Evolutionary conservation across 1,284 basidiomycete genomes (phyloP).

Genomic region (Rhizoctonia solani): DNA sequence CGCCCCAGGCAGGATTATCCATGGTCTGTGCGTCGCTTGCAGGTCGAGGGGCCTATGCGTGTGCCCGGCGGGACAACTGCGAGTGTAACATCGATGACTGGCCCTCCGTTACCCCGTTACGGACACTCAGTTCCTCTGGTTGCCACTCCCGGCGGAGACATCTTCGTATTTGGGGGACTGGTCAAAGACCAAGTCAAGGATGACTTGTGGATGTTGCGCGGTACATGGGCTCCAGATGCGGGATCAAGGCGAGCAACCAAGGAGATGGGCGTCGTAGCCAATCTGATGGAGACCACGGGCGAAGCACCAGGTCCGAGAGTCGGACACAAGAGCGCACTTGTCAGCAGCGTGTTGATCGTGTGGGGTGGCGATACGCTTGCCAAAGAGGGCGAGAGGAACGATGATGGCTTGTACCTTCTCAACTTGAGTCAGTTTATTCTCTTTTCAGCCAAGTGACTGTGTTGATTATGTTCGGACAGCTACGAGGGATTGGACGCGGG

Average conservation of each 20-base stretch:
- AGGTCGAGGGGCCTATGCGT: constrained; percentile 60
- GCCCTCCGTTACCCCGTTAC: constrained; percentile 92
- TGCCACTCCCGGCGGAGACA: constrained; percentile 80
- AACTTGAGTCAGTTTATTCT: constrained; percentile 74
- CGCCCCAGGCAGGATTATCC: constrained; percentile 64
- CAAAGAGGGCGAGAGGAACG: constrained; percentile 78
- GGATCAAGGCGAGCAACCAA: constrained; percentile 57
- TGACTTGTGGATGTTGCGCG: constrained; percentile 85
- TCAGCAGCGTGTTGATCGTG: constrained; percentile 93
- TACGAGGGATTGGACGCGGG: constrained; percentile 92
- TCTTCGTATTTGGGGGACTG: constrained; percentile 96
- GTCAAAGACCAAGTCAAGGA: constrained; percentile 91
- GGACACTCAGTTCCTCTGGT: constrained; percentile 93
- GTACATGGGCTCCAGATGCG: constrained; percentile 11
- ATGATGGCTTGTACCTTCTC: constrained; percentile 93
- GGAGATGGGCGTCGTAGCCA: constrained; percentile 57
- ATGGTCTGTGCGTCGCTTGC: constrained; percentile 59
- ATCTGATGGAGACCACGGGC: constrained; percentile 83
- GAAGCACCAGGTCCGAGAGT: constrained; percentile 90
- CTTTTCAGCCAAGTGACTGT: neutral
- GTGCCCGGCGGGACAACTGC: constrained; percentile 14
- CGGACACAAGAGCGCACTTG: constrained; percentile 94
- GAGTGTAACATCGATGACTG: constrained; percentile 18
- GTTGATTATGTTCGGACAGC: constrained; percentile 50
- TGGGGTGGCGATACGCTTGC: constrained; percentile 98